Evolutionary conservation across 148 eudicot species (phyloP), one percentile per base, ranked within the genome.

Genomic region (Cornus controversa): DNA sequence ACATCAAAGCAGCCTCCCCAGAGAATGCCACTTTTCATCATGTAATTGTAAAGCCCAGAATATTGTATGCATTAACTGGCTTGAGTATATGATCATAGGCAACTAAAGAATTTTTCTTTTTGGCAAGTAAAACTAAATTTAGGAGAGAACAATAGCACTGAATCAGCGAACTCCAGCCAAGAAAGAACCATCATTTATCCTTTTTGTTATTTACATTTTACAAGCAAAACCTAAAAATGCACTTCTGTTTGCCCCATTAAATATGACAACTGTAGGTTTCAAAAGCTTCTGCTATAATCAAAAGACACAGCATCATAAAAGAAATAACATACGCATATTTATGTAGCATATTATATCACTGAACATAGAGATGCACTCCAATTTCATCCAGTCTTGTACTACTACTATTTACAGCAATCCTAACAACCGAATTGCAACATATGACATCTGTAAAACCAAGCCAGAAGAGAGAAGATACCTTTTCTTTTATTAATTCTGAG

Each of bases 401-500:
- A 60, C 8, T n/a, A 60, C 23, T 20, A 60, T 18, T 22, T 60
- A 20, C 3, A 6, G 64, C 9, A 20, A 18, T 50, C 20, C 24
- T 36, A 20, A 64, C n/a, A 40, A 50, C 22, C 73, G 53, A 34
- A 77, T 24, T n/a, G 63, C 18, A 69, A 60, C 23, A 29, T 16
- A 54, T 53, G 54, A 31, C 34, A 74, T 26, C 50, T 7, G 18
- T 11, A 27, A 4, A 67, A 66, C 37, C 72, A 10, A 28, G n/a
- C n/a, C 66, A 15, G 20, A 16, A 73, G 36, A 47, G 67, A 75
- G 29, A 70, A 37, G 16, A 72, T 87, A 95, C 98, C 99, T 93
- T 93, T 22, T 92, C 84, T 67, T 83, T 86, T 70, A 93, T 85
- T 54, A 96, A 81, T 80, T 93, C 95, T 24, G 97, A 88, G 80